Base-by-base conservation (phyloP, 495 filamentous ascomycete genomes). In the Xylaria curta region DNA sequence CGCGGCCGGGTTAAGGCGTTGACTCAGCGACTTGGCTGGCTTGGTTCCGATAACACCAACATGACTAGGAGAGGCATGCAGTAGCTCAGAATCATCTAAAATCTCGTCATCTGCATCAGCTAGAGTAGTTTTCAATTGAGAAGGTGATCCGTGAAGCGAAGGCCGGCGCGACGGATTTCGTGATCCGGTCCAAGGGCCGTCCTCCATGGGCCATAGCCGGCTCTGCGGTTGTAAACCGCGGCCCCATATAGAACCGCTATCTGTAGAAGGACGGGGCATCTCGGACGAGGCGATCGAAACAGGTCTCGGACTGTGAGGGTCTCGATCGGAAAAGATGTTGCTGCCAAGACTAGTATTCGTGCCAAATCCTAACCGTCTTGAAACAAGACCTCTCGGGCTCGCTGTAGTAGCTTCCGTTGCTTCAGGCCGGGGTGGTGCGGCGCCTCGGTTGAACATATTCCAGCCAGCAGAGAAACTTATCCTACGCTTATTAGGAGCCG, bases 231-330 rank as follows among this genome's bases (percentile, higher is more conserved):
- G 76, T 53, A 71, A 15, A 1, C 73, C 78, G 3, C 80, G 80
- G n/a, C 78, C 79, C 85, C 85, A 87, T 56, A 87, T 86, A 40
- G 82, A 83, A 17, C 78, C 88, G 36, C 90, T 92, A 58, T 96
- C 94, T 10, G 91, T 94, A 3, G 93, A 95, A 0, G 93, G 94
- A 69, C 92, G 87, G 1, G 92, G 91, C 58, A 95, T 85, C 64
- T 96, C 94, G 63, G 90, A 90, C 0, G 93, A 95, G 9, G 92
- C 91, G 36, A 92, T 93, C 17, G 93, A 95, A 2, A 91, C 87
- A 31, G 93, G 93, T 33, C 93, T 85, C 3, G 92, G 91, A 46
- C 92, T 94, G 63, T 91, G 84, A 17, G 90, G 87, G 60, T 90
- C 89, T 21, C 91, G 84, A 28, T 89, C 85, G 36, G 89, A 86